Evolutionary conservation across 129 eudicot species (phyloP).

Genomic region (Flaveria trinervia): DNA sequence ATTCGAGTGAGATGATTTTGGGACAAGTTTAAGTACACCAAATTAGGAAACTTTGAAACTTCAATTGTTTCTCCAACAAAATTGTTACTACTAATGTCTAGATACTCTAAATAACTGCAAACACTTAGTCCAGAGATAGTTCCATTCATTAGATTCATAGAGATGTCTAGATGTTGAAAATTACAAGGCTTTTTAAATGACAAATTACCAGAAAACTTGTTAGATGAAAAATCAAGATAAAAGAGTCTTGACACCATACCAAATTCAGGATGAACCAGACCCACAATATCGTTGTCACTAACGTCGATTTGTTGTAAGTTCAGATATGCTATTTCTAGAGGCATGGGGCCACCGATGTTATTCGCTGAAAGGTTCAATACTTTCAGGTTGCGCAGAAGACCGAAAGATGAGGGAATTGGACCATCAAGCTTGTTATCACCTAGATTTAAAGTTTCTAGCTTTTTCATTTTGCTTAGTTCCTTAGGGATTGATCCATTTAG

Average conservation of each 20-base stretch:
- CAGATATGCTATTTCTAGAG: constrained; percentile 4
- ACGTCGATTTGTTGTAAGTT: constrained; percentile 13
- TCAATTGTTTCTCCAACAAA: constrained; percentile 6
- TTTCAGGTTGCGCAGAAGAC: background rate
- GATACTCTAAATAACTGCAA: background rate
- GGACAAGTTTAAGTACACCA: constrained; percentile 5
- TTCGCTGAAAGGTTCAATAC: constrained; percentile 5
- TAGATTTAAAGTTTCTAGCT: background rate
- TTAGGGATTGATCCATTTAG: constrained; percentile 4
- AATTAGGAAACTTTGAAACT: background rate
- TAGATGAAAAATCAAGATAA: constrained; percentile 33
- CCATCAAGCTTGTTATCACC: constrained; percentile 14
- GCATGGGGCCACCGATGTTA: constrained; percentile 22
- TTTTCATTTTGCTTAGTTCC: constrained; percentile 3
- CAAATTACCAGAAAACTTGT: constrained; percentile 16
- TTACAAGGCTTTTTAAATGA: background rate
- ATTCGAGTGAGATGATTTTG: constrained; percentile 9
- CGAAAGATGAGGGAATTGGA: constrained; percentile 13
- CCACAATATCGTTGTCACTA: constrained; percentile 15
- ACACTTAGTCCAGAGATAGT: constrained; percentile 3
- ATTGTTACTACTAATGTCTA: constrained; percentile 25
- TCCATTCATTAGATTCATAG: constrained; percentile 24
- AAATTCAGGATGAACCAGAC: constrained; percentile 11
- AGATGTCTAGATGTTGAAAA: constrained; percentile 23
- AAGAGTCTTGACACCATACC: background rate